These are phyloP conservation scores for Cystobasidium tubakii DNA, from an alignment of 768 basidiomycete species.

Conservation along the genomic window DNA sequence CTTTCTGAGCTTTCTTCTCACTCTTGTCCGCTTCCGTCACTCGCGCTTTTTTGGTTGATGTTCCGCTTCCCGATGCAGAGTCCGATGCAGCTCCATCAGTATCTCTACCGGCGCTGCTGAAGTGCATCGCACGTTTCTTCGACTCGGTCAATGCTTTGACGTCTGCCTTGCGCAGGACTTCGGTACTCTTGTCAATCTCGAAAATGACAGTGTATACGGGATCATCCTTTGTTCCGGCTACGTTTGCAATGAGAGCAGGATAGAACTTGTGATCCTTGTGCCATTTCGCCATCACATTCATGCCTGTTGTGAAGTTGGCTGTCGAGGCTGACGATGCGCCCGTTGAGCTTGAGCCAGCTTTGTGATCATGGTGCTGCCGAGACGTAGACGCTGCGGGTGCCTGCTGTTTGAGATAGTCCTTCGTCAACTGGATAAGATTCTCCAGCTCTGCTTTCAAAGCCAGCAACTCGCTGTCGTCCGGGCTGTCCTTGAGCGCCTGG, in stretches of 20 bases:
- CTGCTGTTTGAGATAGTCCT: conserved; percentile 57
- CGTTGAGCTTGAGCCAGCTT: conserved; percentile 54
- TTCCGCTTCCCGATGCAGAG: conserved; percentile 48
- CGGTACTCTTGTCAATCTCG: conserved; percentile 85
- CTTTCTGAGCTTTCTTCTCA: conserved; percentile 91
- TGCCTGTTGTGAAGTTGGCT: conserved; percentile 63
- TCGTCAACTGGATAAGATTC: conserved; percentile 74
- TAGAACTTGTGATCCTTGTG: conserved; percentile 79
- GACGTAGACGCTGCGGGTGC: conserved; percentile 46
- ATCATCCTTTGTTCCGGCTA: conserved; percentile 74
- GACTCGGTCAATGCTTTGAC: conserved; percentile 51
- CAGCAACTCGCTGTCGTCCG: conserved; percentile 65
- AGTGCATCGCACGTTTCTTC: conserved; percentile 65
- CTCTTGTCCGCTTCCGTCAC: conserved; percentile 63
- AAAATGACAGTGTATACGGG: conserved; percentile 83
- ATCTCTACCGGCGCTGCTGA: not conserved
- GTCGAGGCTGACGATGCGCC: conserved; percentile 47
- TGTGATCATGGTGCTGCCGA: conserved; percentile 56
- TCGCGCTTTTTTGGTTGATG: conserved; percentile 73
- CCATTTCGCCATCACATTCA: conserved; percentile 80
- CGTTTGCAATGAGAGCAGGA: conserved; percentile 76
- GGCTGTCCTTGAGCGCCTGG: conserved; percentile 67
- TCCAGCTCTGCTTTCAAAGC: conserved; percentile 70
- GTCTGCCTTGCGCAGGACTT: conserved; percentile 61
- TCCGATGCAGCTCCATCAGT: conserved; percentile 44